phyloP scores from a whole-genome alignment of 176 grass and related monocot species.

The Oryza meridionalis region DNA sequence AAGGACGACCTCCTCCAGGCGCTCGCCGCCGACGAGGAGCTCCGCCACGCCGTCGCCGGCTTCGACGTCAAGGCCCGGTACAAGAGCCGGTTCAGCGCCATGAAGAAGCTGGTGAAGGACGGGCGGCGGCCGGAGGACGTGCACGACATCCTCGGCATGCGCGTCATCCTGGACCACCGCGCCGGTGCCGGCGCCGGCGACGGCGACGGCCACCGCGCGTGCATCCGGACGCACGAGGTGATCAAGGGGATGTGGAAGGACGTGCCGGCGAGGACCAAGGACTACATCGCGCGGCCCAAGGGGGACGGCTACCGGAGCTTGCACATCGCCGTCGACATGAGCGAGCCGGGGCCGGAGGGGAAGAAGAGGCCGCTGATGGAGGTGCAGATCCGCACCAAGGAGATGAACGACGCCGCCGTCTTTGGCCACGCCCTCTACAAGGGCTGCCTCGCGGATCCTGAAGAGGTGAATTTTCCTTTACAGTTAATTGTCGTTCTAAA shows the following conservation, averaged over 20 bases:
- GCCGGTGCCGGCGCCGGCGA: slow-evolving; percentile 12
- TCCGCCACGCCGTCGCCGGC: slow-evolving; percentile 50
- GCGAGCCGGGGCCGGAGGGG: slow-evolving; percentile 47
- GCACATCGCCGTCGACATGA: slow-evolving; percentile 83
- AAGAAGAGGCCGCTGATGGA: slow-evolving; percentile 76
- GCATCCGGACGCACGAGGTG: slow-evolving; percentile 62
- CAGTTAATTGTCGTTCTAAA: no score
- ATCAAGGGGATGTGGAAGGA: slow-evolving; percentile 75
- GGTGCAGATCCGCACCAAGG: slow-evolving; percentile 85
- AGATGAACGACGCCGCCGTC: slow-evolving; percentile 74
- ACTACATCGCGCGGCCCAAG: slow-evolving; percentile 83
- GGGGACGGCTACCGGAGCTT: slow-evolving; percentile 85
- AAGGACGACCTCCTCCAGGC: slow-evolving; percentile 64
- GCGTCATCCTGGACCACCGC: slow-evolving; percentile 68
- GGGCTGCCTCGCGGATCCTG: slow-evolving; percentile 77
- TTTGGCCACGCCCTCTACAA: slow-evolving; percentile 97
- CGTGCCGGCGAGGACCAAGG: slow-evolving; percentile 74
- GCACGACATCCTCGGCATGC: slow-evolving; percentile 82
- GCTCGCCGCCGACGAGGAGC: slow-evolving; percentile 64
- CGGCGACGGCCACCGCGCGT: slow-evolving; percentile 52
- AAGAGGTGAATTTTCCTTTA: slow-evolving; percentile 55
- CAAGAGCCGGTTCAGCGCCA: slow-evolving; percentile 93
- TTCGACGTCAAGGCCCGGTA: slow-evolving; percentile 71
- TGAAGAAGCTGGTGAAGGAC: slow-evolving; percentile 95
- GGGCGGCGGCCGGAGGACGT: slow-evolving; percentile 77